Base-by-base conservation (phyloP, 768 basidiomycete genomes). In the Amanita inopinata region DNA sequence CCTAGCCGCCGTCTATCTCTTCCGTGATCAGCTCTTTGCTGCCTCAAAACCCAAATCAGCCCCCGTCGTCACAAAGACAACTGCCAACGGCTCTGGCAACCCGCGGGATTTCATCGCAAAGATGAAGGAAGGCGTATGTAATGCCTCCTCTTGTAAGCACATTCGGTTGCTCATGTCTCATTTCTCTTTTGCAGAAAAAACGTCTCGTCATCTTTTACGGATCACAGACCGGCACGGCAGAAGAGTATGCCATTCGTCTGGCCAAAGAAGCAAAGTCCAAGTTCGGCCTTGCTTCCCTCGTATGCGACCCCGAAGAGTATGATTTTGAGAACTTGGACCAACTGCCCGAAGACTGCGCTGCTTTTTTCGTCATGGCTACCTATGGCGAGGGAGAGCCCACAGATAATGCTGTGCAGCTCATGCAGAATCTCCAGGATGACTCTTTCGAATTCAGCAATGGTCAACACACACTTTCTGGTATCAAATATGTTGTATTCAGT, bases 371-470 rank as follows among this genome's bases (percentile, higher is more conserved):
- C 54, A 76, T 98, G 79, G 94, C 94, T 8, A 98, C 94, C 9
- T 99, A 99, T 54, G 94, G 94, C 49, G 94, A 99, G 67, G 94
- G 94, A 45, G 94, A 99, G 61, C 94, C 94, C 23, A 98, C 94
- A 8, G 94, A 99, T 61, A 99, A 98, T 58, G 91, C 94, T 4
- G 87, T 96, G 10, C 79, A 84, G 50, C 79, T 99, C 51, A 83
- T 91, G 79, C 89, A 94, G 61, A 92, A 90, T 63, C 57, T 98
- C 46, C 71, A 82, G 49, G 92, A 97, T 55, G 74, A 83, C 3
- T 78, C 80, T 9, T 92, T 92, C 59, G 83, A 83, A 56, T 98
- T 96, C 62, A 80, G 75, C 61, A 79, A 80, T 28, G 88, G 88
- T 33, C 71, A 73, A 48, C 84, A 74, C 59, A 73, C 67, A 28